Evolutionary conservation across 306 rosid genomes (phyloP), one percentile per base, ranked within the genome.

Genomic region (Cercis canadensis): DNA sequence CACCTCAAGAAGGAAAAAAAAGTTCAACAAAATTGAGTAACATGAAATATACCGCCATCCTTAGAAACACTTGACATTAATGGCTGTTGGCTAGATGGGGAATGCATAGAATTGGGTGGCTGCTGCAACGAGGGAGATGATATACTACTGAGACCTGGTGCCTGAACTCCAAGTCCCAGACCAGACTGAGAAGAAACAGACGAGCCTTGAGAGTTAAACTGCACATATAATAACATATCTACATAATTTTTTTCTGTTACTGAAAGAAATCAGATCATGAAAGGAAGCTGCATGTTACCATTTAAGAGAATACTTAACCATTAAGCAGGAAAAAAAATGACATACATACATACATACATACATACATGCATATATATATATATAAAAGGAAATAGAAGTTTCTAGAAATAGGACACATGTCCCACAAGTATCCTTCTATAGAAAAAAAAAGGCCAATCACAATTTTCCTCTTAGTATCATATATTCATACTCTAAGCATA

Each of bases 111-210:
- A 81, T 32, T 94, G 52, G 88, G 71, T 65, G 85, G 96, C 81
- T 81, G 97, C 64, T 91, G 99, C 17, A 91, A 69, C 62, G 90
- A 56, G 41, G 85, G 70, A 73, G 96, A 66, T 21, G 96, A 71
- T 83, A 83, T 86, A 70, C 78, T 80, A 74, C 86, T 77, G 59
- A 90, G 87, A 52, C 87, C 83, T 17, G 92, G 77, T 66, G 91
- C 78, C 74, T 90, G 98, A 62, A 83, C 84, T 74, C 97, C 98
- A 67, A 89, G 83, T 59, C 89, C 94, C 60, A 84, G 71, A 62
- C 87, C 88, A 86, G 92, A 79, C 80, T 90, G 96, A 75, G 96
- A 70, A 64, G 93, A 81, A 73, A 87, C 81, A 67, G 96, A 78
- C 46, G 89, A 68, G 61, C 77, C 88, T 66, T 84, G 96, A 51